Percentiles rank a stretch among this genome's conserved stretches.
phyloP scores from a whole-genome alignment of 306 rosid species.

The Styphnolobium japonicum region DNA sequence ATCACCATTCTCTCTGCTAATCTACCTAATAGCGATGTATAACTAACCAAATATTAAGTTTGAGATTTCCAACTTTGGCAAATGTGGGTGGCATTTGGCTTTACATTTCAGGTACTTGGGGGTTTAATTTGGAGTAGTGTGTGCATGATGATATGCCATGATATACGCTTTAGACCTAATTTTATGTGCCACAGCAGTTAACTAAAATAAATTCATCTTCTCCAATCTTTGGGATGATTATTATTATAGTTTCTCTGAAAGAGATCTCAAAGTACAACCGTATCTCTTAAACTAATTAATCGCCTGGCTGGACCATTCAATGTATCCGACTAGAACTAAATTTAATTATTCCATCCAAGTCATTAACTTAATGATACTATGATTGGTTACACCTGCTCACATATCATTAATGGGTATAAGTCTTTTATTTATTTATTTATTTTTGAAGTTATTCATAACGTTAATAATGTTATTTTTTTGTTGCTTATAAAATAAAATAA shows the following conservation, averaged over 20 bases:
- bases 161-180: constrained; percentile 31
- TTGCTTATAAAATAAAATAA: neutral
- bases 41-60: constrained; percentile 4
- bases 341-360: constrained; percentile 26
- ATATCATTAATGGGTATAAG: neutral
- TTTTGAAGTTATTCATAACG: neutral
- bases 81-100: neutral
- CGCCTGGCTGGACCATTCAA: constrained; percentile 35
- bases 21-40: neutral
- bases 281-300: constrained; percentile 43
- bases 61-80: constrained; percentile 18
- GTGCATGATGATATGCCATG: constrained; percentile 37
- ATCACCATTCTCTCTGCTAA: neutral
- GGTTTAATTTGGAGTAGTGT: constrained; percentile 7
- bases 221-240: constrained; percentile 22
- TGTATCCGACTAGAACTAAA: constrained; percentile 30
- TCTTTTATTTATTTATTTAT: neutral
- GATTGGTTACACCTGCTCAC: constrained; percentile 48
- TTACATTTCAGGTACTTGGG: neutral
- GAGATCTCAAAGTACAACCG: constrained; percentile 50
- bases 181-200: constrained; percentile 7
- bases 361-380: constrained; percentile 18
- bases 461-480: neutral
- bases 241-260: constrained; percentile 11
- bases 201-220: constrained; percentile 13